Base-by-base conservation (phyloP, 2,329 filamentous ascomycete species). In the Colletotrichum sp. region DNA sequence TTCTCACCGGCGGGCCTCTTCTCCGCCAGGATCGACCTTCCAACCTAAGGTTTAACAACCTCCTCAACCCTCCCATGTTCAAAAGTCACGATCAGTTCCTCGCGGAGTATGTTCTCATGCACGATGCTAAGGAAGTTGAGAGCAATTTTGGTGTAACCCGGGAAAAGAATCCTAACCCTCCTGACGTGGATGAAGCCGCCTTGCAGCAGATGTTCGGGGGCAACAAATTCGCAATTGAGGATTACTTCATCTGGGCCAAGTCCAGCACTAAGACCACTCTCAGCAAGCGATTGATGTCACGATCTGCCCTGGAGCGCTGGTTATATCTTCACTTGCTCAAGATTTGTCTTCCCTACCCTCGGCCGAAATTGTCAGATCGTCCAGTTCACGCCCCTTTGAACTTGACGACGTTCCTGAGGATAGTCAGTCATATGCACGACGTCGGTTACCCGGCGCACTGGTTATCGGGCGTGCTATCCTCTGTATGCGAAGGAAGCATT, bases 31-130 rank as follows among this genome's bases (percentile, higher is more conserved):
- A 78, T 65, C 71, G 77, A 59, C n/a, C 13, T 6, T 78, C 81
- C 44, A 78, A 79, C 72, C 59, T 83, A 12, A 75, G 75, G 21
- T 82, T 81, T 36, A 81, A 76, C 44, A 79, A 79, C 21, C 72
- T 81, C 4, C 79, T 81, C n/a, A 82, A 82, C 66, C 78, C 81
- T 4, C 77, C 79, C 26, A 64, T 69, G 57, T 83, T 81, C 75
- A 28, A 75, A 2, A 71, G 65, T 24, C 78, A 81, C 65, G 69
- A 80, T 12, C 71, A 80, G 9, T 82, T 82, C 57, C 81, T 81
- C 64, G 73, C 81, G 6, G 81, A 83, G 64, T 80, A 82, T 57
- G 62, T 83, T 5, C 74, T 83, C 44, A 82, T 84, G 81, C 49
- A 79, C 24, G 77, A 83, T 62, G 72, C 63, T 18, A 34, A 77